A percentile compares a stretch with the other conserved stretches of the same genome.
Evolutionary conservation across 768 basidiomycete genomes (phyloP).

Genomic region (Podaxis sp.): DNA sequence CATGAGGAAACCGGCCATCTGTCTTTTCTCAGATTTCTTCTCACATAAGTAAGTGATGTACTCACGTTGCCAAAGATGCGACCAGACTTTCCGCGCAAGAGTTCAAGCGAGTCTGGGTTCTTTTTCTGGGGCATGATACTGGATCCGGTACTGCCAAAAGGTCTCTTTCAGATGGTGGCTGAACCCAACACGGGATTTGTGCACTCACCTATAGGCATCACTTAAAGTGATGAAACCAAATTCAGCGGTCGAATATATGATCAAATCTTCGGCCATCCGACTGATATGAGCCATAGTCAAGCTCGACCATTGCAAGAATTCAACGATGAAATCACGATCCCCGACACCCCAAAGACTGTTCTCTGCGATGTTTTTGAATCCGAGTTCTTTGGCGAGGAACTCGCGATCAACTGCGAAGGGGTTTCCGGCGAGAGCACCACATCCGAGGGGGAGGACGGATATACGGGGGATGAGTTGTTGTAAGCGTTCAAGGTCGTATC

Average conservation of each 20-base stretch:
- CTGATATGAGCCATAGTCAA: constrained; percentile 92
- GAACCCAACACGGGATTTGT: not conserved
- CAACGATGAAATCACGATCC: constrained; percentile 95
- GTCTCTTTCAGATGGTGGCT: not conserved
- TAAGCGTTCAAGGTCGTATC: constrained; percentile 84
- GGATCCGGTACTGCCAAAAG: constrained; percentile 77
- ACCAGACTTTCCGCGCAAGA: constrained; percentile 93
- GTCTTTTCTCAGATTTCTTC: not conserved
- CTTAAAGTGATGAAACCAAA: constrained; percentile 94
- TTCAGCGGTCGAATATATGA: constrained; percentile 95
- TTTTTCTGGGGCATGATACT: constrained; percentile 99
- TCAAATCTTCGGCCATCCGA: constrained; percentile 92
- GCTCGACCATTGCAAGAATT: constrained; percentile 96
- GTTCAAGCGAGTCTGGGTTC: constrained; percentile 94
- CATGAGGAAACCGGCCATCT: constrained; percentile 99
- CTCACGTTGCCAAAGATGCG: constrained; percentile 89
- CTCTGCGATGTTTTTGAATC: constrained; percentile 85
- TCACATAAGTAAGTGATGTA: constrained; percentile 4
- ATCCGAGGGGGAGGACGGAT: constrained; percentile 91
- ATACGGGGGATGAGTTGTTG: constrained; percentile 84
- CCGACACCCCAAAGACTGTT: constrained; percentile 97
- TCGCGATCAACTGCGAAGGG: constrained; percentile 93
- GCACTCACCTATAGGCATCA: constrained; percentile 87
- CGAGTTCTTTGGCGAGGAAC: constrained; percentile 87
- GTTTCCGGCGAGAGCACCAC: constrained; percentile 94